These are phyloP conservation scores for Cytospora piceicola DNA, from an alignment of 2,329 filamentous ascomycete species.

Conservation along the genomic window DNA sequence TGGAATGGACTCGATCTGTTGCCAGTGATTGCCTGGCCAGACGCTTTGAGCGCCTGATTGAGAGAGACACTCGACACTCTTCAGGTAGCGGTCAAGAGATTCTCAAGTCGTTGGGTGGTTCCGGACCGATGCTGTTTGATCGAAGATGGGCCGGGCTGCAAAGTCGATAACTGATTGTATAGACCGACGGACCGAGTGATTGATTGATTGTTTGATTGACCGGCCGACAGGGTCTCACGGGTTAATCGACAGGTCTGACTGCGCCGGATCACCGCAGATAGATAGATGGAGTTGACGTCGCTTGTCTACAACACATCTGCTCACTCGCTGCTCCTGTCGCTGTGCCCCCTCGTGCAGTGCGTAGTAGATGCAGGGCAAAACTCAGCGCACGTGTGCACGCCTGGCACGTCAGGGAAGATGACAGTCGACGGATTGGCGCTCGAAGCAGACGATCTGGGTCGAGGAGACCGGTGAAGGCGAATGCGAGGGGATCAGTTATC, in stretches of 20 bases:
- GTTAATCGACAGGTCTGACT: neutral
- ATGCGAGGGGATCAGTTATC: neutral
- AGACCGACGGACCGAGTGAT: neutral
- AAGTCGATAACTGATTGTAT: neutral
- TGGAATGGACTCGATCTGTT: neutral
- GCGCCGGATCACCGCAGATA: slow-evolving; percentile 22
- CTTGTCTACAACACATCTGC: slow-evolving; percentile 20
- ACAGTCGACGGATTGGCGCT: neutral
- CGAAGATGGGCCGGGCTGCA: neutral
- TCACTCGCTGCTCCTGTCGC: slow-evolving; percentile 14
- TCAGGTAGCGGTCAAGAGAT: slow-evolving; percentile 11
- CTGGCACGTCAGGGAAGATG: slow-evolving; percentile 2
- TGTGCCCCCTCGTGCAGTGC: slow-evolving; percentile 24
- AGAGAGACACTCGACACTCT: neutral
- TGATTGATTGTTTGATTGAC: slow-evolving; percentile 8
- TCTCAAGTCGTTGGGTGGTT: neutral
- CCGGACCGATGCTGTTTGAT: neutral
- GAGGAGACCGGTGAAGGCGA: neutral
- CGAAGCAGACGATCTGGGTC: slow-evolving; percentile 1
- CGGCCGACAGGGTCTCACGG: slow-evolving; percentile 4
- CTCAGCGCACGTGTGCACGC: slow-evolving; percentile 13
- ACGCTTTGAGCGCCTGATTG: neutral
- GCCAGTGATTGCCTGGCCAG: neutral
- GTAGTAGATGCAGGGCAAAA: slow-evolving; percentile 13
- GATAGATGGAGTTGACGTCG: slow-evolving; percentile 5